Percentiles rank a stretch among this genome's conserved stretches.
Conservation (phyloP, 2,329 filamentous ascomycete genomes). For the Beauveria australis region DNA sequence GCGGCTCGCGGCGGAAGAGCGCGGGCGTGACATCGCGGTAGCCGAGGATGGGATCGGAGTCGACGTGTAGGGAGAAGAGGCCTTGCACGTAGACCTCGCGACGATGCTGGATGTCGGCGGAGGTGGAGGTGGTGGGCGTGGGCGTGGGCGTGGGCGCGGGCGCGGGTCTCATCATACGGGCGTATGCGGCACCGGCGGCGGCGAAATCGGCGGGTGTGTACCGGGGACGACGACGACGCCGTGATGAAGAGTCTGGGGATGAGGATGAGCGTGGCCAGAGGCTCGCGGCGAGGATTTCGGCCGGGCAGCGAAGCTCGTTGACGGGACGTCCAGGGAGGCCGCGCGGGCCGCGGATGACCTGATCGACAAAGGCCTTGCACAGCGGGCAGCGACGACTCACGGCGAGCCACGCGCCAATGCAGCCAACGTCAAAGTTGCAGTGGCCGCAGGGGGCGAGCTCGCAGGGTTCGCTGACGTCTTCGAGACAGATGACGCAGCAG, state of each 20-base stretch:
- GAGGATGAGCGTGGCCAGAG: background rate
- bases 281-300: background rate
- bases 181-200: background rate
- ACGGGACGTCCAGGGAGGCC: background rate
- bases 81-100: conserved; percentile 64
- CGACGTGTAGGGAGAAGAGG: conserved; percentile 73
- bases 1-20: conserved; percentile 53
- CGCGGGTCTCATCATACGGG: too few species aligned
- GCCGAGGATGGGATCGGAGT: conserved; percentile 67
- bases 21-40: conserved; percentile 67
- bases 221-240: too few species aligned
- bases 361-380: conserved; percentile 52
- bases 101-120: conserved; percentile 23
- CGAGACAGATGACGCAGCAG: conserved; percentile 83
- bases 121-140: too few species aligned
- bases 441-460: conserved; percentile 71
- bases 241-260: too few species aligned
- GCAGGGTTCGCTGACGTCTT: conserved; percentile 62
- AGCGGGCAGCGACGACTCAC: conserved; percentile 67
- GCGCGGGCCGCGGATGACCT: conserved; percentile 58
- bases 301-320: background rate
- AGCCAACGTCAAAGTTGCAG: conserved; percentile 75
- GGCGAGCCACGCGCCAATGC: conserved; percentile 74
- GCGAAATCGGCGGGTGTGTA: too few species aligned
- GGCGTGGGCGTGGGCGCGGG: too few species aligned